A percentile compares a stretch with the other conserved stretches of the same genome.
Evolutionary conservation across 2,329 filamentous ascomycete species (phyloP).

Genomic region (Epichloe sp.): DNA sequence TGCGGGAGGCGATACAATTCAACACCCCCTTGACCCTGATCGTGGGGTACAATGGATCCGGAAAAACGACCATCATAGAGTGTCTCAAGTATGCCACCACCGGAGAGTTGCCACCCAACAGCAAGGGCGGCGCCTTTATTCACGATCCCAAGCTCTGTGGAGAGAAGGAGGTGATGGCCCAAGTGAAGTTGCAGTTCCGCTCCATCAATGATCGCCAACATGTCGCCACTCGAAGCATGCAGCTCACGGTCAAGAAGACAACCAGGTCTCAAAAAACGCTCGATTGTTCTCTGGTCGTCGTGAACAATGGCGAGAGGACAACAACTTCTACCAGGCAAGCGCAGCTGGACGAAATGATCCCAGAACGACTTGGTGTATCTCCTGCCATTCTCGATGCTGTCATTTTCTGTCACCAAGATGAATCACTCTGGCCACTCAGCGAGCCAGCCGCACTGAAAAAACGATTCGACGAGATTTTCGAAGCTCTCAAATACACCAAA

Average conservation of each 20-base stretch:
- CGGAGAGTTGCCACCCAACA: slow-evolving; percentile 84
- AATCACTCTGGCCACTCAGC: slow-evolving; percentile 93
- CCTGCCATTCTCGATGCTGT: slow-evolving; percentile 83
- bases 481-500: slow-evolving; percentile 92
- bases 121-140: slow-evolving; percentile 81
- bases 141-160: slow-evolving; percentile 90
- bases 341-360: slow-evolving; percentile 74
- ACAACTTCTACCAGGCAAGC: slow-evolving; percentile 67
- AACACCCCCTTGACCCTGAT: slow-evolving; percentile 87
- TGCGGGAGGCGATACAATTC: slow-evolving; percentile 72
- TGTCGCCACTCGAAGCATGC: slow-evolving; percentile 71
- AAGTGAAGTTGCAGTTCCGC: slow-evolving; percentile 81
- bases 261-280: slow-evolving; percentile 62
- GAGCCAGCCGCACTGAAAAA: slow-evolving; percentile 79
- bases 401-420: slow-evolving; percentile 98
- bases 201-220: slow-evolving; percentile 66
- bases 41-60: slow-evolving; percentile 92
- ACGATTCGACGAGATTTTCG: slow-evolving; percentile 94
- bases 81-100: slow-evolving; percentile 97
- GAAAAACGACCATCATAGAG: slow-evolving; percentile 98
- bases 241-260: slow-evolving; percentile 76
- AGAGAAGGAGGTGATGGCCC: slow-evolving; percentile 79
- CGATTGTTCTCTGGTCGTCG: slow-evolving; percentile 64
- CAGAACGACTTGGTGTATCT: slow-evolving; percentile 77
- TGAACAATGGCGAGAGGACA: slow-evolving; percentile 66